Evolutionary conservation across 768 basidiomycete genomes (phyloP), one percentile per base, ranked within the genome.

Genomic region (Naganishia friedmannii): DNA sequence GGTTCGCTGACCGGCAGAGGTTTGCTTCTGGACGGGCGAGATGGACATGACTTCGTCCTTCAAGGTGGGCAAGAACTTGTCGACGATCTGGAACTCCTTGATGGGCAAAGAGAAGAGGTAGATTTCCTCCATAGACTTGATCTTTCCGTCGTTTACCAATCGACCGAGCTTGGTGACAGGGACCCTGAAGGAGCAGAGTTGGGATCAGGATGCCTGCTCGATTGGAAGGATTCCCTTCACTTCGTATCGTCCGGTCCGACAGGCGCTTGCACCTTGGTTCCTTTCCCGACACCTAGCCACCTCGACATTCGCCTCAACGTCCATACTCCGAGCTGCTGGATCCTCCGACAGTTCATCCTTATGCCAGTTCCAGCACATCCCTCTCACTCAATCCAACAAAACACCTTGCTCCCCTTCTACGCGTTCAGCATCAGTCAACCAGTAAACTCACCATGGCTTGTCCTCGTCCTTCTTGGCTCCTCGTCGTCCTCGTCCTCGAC

Each of bases 1-100:
- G 71, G 96, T 99, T 77, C 96, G 91, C 84, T 99, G 96, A 83
- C 96, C 96, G 77, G 96, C 96, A 80, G 92, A 93, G 72, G 96
- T 99, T 84, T 99, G 96, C 85, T 99, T 99, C 85, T 98, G 96
- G 68, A 99, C 96, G 75, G 96, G 96, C 89, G 93, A 93, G 82
- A 99, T 98, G 83, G 94, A 95, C 96, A 99, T 99, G 75, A 99
- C 96, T 75, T 80, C 75, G 80, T 83, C 96, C 87, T 99, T 99
- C 84, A 99, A 90, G 82, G 92, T 91, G 77, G 96, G 96, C 57
- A 98, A 88, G 92, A 99, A 97, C 83, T 90, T 88, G 86, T 99
- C 96, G 86, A 99, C 90, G 83, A 99, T 96, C 84, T 99, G 96
- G 86, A 85, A 98, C 84, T 99, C 96, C 85, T 98, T 99, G 84